phyloP scores from a whole-genome alignment of 768 basidiomycete genomes.

The Cubamyces lactineus region DNA sequence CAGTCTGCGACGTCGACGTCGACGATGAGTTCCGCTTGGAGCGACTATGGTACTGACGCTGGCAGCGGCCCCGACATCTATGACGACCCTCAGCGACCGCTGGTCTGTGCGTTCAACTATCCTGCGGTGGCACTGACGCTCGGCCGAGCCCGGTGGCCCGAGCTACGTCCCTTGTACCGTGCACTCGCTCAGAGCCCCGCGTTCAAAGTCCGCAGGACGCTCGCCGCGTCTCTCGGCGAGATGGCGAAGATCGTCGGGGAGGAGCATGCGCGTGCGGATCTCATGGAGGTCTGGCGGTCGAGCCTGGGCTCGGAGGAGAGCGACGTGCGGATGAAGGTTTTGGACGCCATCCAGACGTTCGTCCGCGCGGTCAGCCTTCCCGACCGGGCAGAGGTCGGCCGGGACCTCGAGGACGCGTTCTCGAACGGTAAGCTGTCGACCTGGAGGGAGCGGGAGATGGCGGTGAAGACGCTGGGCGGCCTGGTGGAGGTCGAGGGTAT shows the following conservation, averaged over 20 bases:
- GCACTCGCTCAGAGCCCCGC: constrained; percentile 62
- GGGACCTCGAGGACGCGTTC: constrained; percentile 44
- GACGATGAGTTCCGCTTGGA: constrained; percentile 19
- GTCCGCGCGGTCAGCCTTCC: constrained; percentile 52
- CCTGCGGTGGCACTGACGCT: constrained; percentile 88
- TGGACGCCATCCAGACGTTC: constrained; percentile 67
- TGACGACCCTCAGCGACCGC: constrained; percentile 69
- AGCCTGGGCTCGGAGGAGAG: constrained; percentile 59
- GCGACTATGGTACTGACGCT: constrained; percentile 24
- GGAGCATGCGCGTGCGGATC: constrained; percentile 64
- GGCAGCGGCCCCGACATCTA: constrained; percentile 35
- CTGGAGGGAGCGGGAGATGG: constrained; percentile 83
- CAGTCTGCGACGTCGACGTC: constrained; percentile 9
- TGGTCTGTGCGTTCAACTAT: constrained; percentile 88
- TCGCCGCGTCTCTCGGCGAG: constrained; percentile 89
- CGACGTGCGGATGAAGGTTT: constrained; percentile 70
- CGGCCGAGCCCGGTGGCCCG: constrained; percentile 73
- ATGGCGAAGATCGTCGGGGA: constrained; percentile 83
- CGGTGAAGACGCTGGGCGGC: constrained; percentile 57
- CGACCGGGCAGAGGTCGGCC: constrained; percentile 47
- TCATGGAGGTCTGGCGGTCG: constrained; percentile 74
- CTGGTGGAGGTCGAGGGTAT: constrained; percentile 49
- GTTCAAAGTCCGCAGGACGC: constrained; percentile 70
- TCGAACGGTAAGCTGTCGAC: constrained; percentile 65
- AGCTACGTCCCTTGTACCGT: constrained; percentile 69